phyloP scores from a whole-genome alignment of 73 alveolate species.

The Paraurostyla sp. region DNA sequence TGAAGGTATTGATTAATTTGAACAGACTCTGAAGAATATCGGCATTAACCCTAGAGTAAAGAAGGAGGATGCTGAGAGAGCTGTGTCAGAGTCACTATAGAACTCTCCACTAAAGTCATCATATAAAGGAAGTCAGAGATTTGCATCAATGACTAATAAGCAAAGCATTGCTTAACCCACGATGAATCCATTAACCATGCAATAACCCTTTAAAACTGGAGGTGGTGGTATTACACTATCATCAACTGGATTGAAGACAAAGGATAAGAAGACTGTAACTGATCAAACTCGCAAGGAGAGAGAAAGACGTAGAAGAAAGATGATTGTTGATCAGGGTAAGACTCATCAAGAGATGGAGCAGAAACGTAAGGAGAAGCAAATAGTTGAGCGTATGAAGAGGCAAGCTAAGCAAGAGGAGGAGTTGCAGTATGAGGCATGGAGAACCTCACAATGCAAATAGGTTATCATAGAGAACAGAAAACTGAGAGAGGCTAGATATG shows the following conservation, averaged over 20 bases:
- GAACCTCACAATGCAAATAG: conserved; percentile 94
- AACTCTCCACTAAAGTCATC: conserved; percentile 32
- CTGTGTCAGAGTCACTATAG: conserved; percentile 34
- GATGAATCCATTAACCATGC: neutral
- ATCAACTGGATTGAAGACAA: conserved; percentile 69
- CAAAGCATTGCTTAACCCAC: neutral
- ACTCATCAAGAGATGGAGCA: conserved; percentile 93
- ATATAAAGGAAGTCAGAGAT: conserved; percentile 26
- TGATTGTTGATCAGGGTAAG: conserved; percentile 92
- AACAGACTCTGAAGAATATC: conserved; percentile 80
- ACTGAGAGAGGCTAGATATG: conserved; percentile 94
- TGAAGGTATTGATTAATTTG: conserved; percentile 91
- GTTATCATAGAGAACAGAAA: conserved; percentile 91
- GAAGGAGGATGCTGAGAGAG: conserved; percentile 52
- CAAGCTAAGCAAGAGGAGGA: conserved; percentile 95
- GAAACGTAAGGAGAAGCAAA: conserved; percentile 91
- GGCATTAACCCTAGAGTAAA: conserved; percentile 74
- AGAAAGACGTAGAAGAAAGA: conserved; percentile 95
- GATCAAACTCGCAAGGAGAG: conserved; percentile 92
- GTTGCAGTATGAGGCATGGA: conserved; percentile 93
- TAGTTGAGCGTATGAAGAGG: conserved; percentile 86
- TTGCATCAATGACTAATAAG: neutral
- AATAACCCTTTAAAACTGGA: neutral
- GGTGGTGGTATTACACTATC: conserved; percentile 52
- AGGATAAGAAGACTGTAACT: conserved; percentile 84